Conservation (phyloP, 768 basidiomycete genomes). For the Naganishia vishniacii region DNA sequence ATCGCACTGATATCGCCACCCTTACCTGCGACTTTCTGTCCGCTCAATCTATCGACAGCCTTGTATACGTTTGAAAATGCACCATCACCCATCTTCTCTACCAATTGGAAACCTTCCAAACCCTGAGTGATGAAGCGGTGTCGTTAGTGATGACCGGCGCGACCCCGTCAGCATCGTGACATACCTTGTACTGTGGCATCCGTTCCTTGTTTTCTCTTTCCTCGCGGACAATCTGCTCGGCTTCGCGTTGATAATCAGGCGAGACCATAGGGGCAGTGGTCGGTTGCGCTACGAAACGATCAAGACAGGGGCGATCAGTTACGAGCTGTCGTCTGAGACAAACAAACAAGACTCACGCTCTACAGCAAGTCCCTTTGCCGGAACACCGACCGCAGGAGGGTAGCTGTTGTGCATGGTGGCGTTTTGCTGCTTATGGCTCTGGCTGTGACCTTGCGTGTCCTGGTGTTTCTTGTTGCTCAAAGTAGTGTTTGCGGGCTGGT, state of each 20-base stretch:
- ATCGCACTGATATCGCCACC: conserved; percentile 2
- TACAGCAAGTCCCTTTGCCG: conserved; percentile 13
- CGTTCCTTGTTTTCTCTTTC: conserved; percentile 66
- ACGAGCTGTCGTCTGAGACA: background rate
- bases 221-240: conserved; percentile 68
- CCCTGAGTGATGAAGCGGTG: conserved; percentile 37
- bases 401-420: conserved; percentile 22
- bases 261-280: conserved; percentile 39
- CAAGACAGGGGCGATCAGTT: background rate
- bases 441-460: conserved; percentile 26
- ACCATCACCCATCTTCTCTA: conserved; percentile 56
- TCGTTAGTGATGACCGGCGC: background rate
- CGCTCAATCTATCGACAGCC: conserved; percentile 68
- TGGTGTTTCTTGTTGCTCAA: conserved; percentile 49
- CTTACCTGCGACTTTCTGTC: conserved; percentile 75
- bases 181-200: conserved; percentile 74
- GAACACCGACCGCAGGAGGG: conserved; percentile 18
- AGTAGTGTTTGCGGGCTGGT: conserved; percentile 19
- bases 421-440: background rate
- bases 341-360: conserved; percentile 4
- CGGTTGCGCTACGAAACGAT: conserved; percentile 16
- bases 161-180: conserved; percentile 10
- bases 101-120: conserved; percentile 51
- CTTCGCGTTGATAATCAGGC: conserved; percentile 49
- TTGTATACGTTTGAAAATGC: conserved; percentile 99